Evolutionary conservation across 768 basidiomycete genomes (phyloP).

Genomic region (Panaeolus cyanescens): DNA sequence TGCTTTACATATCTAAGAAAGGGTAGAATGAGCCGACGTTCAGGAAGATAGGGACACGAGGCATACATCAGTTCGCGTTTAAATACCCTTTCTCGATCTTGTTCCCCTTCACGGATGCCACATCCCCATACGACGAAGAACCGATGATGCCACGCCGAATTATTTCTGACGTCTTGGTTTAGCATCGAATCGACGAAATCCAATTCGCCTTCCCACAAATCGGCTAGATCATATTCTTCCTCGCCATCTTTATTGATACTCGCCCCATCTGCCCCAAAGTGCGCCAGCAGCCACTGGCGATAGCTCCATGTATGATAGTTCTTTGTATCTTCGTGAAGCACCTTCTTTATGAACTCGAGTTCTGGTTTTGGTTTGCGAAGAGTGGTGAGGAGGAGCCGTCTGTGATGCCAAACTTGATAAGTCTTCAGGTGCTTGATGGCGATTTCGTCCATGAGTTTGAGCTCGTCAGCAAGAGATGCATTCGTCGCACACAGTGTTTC

Average conservation of each 20-base stretch:
- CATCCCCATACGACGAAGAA: conserved; percentile 84
- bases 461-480: conserved; percentile 63
- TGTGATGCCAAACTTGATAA: conserved; percentile 98
- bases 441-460: conserved; percentile 85
- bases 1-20: conserved; percentile 72
- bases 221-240: conserved; percentile 26
- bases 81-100: conserved; percentile 59
- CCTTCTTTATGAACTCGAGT: conserved; percentile 75
- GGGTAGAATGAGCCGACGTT: neutral
- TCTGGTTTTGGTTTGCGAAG: conserved; percentile 62
- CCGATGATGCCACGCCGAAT: conserved; percentile 97
- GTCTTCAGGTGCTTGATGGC: conserved; percentile 86
- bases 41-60: conserved; percentile 5
- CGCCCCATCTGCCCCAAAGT: conserved; percentile 62
- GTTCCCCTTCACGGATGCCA: conserved; percentile 61
- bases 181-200: conserved; percentile 73
- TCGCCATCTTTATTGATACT: conserved; percentile 8
- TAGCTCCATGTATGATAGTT: conserved; percentile 99
- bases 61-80: conserved; percentile 78
- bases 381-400: conserved; percentile 69
- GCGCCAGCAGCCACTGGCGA: conserved; percentile 90
- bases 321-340: conserved; percentile 80
- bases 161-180: conserved; percentile 83
- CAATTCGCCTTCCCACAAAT: conserved; percentile 75
- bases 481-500: conserved; percentile 57